Conservation (phyloP, 2,329 filamentous ascomycete genomes). For the Thielaviopsis musarum region DNA sequence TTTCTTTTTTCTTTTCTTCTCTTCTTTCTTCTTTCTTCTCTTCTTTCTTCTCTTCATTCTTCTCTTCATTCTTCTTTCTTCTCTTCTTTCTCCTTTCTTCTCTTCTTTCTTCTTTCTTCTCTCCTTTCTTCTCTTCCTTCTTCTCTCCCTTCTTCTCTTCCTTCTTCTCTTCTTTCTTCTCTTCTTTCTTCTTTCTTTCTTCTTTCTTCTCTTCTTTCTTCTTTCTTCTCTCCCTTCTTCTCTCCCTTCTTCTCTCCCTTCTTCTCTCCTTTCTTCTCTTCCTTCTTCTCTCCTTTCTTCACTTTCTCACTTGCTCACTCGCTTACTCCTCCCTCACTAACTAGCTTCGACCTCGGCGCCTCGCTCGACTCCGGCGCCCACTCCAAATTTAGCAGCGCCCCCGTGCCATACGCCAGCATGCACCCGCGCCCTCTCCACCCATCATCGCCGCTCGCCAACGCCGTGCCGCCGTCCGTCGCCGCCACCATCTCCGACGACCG, state of each 20-base stretch:
- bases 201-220: background rate
- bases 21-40: too few relatives aligned
- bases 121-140: too few relatives aligned
- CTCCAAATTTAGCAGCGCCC: constrained; percentile 4
- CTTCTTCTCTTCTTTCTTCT: too few relatives aligned
- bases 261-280: too few relatives aligned
- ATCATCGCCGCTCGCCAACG: background rate
- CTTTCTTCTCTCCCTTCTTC: too few relatives aligned
- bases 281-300: too few relatives aligned
- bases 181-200: background rate
- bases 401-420: constrained; percentile 8
- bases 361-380: constrained; percentile 8
- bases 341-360: constrained; percentile 8
- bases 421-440: constrained; percentile 3
- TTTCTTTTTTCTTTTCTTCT: too few relatives aligned
- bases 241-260: too few relatives aligned
- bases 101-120: background rate
- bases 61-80: too few relatives aligned
- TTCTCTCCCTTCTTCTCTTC: too few relatives aligned
- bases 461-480: background rate
- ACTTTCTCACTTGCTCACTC: background rate
- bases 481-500: constrained; percentile 6
- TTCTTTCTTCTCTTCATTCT: too few relatives aligned
- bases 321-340: background rate
- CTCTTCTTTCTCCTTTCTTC: background rate